Evolutionary conservation across 371 early-diverging fungal species (phyloP), one percentile per base, ranked within the genome.

Genomic region (Phascolomyces articulosus): DNA sequence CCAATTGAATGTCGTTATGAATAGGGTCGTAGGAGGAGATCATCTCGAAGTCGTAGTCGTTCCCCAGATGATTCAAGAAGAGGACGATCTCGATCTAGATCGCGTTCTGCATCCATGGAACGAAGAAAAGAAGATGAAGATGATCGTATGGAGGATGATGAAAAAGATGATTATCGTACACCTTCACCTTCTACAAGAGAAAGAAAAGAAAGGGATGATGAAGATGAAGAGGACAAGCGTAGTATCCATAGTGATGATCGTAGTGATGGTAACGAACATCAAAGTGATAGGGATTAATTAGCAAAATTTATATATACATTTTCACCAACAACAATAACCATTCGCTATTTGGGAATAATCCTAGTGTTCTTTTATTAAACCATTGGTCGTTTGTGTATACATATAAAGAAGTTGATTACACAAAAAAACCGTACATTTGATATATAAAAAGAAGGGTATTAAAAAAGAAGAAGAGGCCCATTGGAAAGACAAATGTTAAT

Each of bases 91-190:
- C 65, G 65, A 18, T 58, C 49, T 29, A 40, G 59, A 16, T 58
- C 59, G 18, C 53, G 59, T 40, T 65, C 65, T 21, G 21, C 3
- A 8, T 58, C 65, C 26, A 21, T 58, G 24, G 51, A 58, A n/a
- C 58, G 60, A 51, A 51, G 13, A 51, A 24, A 11, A 51, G 24
- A 24, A 11, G 40, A 34, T 6, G 24, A 24, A 11, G 40, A 34
- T 6, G 34, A 57, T 13, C 27, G 27, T 11, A 57, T 18, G 28
- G 48, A 58, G 29, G 64, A 38, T 11, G 38, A 51, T 34, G 38
- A 29, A 11, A 56, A 24, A 49, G 58, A 57, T 0, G 34, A 44
- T 7, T 21, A 60, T 4, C 23, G 57, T n/a, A 21, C 31, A 24
- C 41, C 60, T 18, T 29, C 48, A 40, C 44, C 18, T 44, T 34